Evolutionary conservation across 2,329 filamentous ascomycete genomes (phyloP).

Genomic region (Fusarium acutatum): DNA sequence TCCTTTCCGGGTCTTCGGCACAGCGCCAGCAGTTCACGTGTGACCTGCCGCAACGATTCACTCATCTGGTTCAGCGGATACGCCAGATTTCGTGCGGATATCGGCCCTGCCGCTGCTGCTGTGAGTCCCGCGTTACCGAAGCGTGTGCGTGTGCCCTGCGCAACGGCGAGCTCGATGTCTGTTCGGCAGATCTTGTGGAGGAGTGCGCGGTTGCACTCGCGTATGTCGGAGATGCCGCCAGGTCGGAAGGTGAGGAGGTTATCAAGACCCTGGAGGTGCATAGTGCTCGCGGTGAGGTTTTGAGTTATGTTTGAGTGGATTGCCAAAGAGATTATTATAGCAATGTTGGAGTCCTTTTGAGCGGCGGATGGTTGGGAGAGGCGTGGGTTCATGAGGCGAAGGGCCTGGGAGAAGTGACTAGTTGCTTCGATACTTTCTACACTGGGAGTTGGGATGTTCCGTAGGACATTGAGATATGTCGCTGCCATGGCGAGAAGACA

Average conservation of each 20-base stretch:
- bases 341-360: conserved; percentile 23
- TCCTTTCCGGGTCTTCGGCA: conserved; percentile 5
- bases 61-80: conserved; percentile 12
- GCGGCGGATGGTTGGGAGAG: conserved; percentile 7
- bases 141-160: conserved; percentile 1
- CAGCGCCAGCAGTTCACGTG: conserved; percentile 8
- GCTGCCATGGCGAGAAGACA: conserved; percentile 34
- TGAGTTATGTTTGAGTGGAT: conserved; percentile 28
- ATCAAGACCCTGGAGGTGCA: conserved; percentile 28
- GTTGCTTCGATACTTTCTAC: conserved; percentile 35
- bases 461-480: conserved; percentile 28
- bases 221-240: not conserved
- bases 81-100: not conserved
- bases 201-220: conserved; percentile 11
- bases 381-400: conserved; percentile 22
- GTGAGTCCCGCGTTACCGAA: conserved; percentile 15
- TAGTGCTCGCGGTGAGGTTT: not conserved
- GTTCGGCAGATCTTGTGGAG: conserved; percentile 32
- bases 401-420: conserved; percentile 29
- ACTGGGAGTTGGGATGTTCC: conserved; percentile 7
- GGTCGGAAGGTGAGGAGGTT: not conserved
- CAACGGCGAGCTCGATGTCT: conserved; percentile 13
- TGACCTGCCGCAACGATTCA: not conserved
- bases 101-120: not conserved
- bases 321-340: conserved; percentile 27